Conservation (phyloP, 2,329 filamentous ascomycete genomes). For the Aureobasidium zeae region DNA sequence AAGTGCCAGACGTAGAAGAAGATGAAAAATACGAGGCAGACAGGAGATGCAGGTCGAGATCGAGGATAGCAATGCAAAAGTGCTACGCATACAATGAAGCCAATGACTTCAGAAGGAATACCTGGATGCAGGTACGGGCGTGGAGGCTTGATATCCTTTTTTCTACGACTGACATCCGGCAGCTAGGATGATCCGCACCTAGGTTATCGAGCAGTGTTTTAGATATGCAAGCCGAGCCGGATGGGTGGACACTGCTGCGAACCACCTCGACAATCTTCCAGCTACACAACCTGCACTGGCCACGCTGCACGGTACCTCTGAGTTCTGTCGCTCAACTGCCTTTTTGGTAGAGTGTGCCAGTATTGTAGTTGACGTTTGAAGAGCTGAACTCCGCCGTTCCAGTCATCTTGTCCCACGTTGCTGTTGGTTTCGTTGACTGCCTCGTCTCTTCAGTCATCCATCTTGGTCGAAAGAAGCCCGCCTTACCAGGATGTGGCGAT, state of each 20-base stretch:
- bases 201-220: constrained; percentile 22
- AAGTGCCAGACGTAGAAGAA: neutral
- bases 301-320: neutral
- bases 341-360: neutral
- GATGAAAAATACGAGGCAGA: neutral
- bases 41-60: constrained; percentile 8
- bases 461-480: no score
- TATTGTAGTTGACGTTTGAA: no score
- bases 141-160: constrained; percentile 8
- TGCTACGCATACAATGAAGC: constrained; percentile 6
- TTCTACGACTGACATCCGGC: constrained; percentile 1
- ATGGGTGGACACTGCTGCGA: constrained; percentile 14
- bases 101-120: constrained; percentile 1
- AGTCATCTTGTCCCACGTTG: no score
- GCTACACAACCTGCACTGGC: constrained; percentile 14
- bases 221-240: constrained; percentile 26
- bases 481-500: no score
- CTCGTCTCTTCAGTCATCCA: no score
- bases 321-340: neutral
- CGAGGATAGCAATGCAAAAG: constrained; percentile 13
- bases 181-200: constrained; percentile 22
- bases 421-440: no score
- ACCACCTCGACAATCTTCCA: constrained; percentile 14
- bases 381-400: no score
- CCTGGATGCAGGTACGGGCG: constrained; percentile 6